Conservation (phyloP, 2,329 filamentous ascomycete species). For the Aureobasidium sp. region DNA sequence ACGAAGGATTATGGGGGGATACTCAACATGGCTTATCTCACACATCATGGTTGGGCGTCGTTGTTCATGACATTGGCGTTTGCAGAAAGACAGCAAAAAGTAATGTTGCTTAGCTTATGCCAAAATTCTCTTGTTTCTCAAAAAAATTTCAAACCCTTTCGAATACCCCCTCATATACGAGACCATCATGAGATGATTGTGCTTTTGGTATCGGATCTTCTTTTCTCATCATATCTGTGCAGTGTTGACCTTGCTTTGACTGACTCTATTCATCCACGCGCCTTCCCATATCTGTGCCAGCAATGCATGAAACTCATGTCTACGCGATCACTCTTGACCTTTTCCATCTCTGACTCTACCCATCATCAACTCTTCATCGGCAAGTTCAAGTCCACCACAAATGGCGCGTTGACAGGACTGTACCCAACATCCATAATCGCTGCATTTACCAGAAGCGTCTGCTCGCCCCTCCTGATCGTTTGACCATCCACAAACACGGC, state of each 20-base stretch:
- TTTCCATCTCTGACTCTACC: not conserved
- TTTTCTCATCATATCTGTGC: not conserved
- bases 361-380: conserved; percentile 10
- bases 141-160: conserved; percentile 6
- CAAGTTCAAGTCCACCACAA: conserved; percentile 47
- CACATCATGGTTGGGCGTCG: conserved; percentile 10
- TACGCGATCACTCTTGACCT: not conserved
- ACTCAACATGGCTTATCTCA: conserved; percentile 1
- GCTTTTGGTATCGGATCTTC: not conserved
- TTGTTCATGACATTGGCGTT: conserved; percentile 13
- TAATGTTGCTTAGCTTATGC: conserved; percentile 8
- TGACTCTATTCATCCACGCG: not conserved
- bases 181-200: conserved; percentile 2
- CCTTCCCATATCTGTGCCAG: too few species aligned
- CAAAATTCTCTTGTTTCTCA: conserved; percentile 8
- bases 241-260: not conserved
- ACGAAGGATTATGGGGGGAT: conserved; percentile 5
- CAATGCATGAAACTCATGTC: not conserved
- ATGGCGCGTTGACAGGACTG: conserved; percentile 44
- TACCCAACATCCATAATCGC: conserved; percentile 47
- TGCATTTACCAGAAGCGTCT: conserved; percentile 52
- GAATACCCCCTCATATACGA: conserved; percentile 6
- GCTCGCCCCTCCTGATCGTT: conserved; percentile 37
- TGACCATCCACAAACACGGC: conserved; percentile 27
- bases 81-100: conserved; percentile 12